These are phyloP conservation scores for Fomitopsis schrenkii DNA, from an alignment of 1,284 basidiomycete species.

Conservation along the genomic window DNA sequence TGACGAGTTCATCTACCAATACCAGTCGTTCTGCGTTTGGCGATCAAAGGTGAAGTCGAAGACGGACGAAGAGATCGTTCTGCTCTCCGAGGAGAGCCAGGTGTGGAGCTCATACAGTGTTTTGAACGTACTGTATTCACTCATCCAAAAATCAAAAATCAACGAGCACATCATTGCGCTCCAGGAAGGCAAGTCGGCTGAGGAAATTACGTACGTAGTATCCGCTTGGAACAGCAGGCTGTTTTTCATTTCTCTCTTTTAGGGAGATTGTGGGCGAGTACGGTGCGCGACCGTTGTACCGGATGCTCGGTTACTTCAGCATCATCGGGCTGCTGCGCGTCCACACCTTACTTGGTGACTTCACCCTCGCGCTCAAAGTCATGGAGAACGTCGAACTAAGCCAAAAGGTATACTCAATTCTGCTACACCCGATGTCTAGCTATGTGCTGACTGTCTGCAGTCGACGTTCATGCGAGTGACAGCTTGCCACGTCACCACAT, in stretches of 20 bases:
- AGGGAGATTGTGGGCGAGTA: slow-evolving; percentile 92
- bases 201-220: slow-evolving; percentile 73
- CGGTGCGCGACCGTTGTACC: slow-evolving; percentile 85
- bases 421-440: neutral
- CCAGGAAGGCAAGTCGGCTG: slow-evolving; percentile 73
- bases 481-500: slow-evolving; percentile 91
- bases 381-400: slow-evolving; percentile 92
- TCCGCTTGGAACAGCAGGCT: neutral
- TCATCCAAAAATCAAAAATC: slow-evolving; percentile 95
- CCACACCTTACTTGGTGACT: slow-evolving; percentile 94
- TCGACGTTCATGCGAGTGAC: slow-evolving; percentile 89
- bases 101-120: slow-evolving; percentile 98
- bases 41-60: slow-evolving; percentile 83
- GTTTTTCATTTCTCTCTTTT: slow-evolving; percentile 4
- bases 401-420: slow-evolving; percentile 55
- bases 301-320: slow-evolving; percentile 97
- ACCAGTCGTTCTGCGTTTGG: slow-evolving; percentile 94
- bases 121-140: slow-evolving; percentile 94
- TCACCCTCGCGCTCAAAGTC: slow-evolving; percentile 92
- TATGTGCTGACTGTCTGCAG: slow-evolving; percentile 25
- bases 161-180: slow-evolving; percentile 90
- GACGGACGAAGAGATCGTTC: slow-evolving; percentile 83
- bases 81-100: slow-evolving; percentile 78
- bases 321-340: slow-evolving; percentile 94
- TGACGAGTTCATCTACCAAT: slow-evolving; percentile 99